Percentiles rank a stretch among this genome's conserved stretches.
Evolutionary conservation across 1,139 yeast species (phyloP).

Genomic region (Taphrina betulina): DNA sequence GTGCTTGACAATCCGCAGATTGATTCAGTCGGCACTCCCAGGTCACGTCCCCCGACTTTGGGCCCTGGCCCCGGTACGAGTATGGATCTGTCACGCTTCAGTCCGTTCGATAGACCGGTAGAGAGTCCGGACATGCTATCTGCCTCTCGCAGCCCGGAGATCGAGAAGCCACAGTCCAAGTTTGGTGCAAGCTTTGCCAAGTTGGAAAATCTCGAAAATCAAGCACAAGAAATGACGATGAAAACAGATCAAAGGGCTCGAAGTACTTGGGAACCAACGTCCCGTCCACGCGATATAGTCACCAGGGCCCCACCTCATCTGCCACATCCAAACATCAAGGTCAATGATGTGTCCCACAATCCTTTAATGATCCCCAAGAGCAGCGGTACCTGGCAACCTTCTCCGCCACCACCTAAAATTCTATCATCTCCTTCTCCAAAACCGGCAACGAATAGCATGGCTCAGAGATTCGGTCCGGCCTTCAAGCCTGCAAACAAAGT

Average conservation of each 20-base stretch:
- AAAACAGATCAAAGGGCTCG: constrained; percentile 5
- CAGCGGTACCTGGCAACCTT: constrained; percentile 29
- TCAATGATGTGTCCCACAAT: not conserved
- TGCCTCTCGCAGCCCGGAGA: too few species aligned
- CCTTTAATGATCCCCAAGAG: constrained; percentile 5
- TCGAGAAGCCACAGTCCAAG: constrained; percentile 6
- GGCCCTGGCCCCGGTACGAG: too few species aligned
- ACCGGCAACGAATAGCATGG: not conserved
- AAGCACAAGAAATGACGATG: constrained; percentile 1
- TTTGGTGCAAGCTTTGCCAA: constrained; percentile 19
- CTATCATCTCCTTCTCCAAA: constrained; percentile 18
- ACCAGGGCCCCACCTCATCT: too few species aligned
- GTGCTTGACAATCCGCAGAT: too few species aligned
- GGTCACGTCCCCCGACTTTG: too few species aligned
- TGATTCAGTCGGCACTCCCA: too few species aligned
- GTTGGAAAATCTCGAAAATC: constrained; percentile 1
- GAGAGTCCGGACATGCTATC: too few species aligned
- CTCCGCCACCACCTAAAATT: constrained; percentile 25
- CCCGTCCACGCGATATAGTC: constrained; percentile 14
- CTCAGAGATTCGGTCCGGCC: not conserved
- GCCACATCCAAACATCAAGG: not conserved
- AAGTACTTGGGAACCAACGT: constrained; percentile 15
- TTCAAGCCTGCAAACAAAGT: not conserved
- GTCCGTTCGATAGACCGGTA: too few species aligned
- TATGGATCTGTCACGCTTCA: too few species aligned